These are phyloP conservation scores for Hortiboletus campestris DNA, from an alignment of 768 basidiomycete species.

Conservation along the genomic window DNA sequence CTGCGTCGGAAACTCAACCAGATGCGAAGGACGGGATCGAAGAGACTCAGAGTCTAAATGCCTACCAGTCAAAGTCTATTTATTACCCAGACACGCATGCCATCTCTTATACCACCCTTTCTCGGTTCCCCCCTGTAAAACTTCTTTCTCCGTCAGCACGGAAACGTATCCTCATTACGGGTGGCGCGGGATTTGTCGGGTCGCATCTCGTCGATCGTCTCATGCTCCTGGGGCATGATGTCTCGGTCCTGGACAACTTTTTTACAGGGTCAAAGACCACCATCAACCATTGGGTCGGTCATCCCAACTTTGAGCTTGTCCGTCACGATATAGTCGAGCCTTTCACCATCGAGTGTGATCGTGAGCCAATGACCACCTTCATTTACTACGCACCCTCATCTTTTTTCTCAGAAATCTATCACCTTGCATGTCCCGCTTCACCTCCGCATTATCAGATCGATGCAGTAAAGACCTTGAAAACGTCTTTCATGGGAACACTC, in stretches of 20 bases:
- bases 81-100: slow-evolving; percentile 75
- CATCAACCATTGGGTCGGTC: slow-evolving; percentile 92
- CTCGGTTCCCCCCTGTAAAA: slow-evolving; percentile 90
- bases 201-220: slow-evolving; percentile 97
- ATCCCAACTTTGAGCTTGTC: slow-evolving; percentile 98
- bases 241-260: slow-evolving; percentile 97
- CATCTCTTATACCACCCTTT: slow-evolving; percentile 90
- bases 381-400: background rate
- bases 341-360: slow-evolving; percentile 98
- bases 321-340: slow-evolving; percentile 97
- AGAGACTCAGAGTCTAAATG: slow-evolving; percentile 39
- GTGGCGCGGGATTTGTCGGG: slow-evolving; percentile 99
- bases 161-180: slow-evolving; percentile 92
- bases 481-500: slow-evolving; percentile 95
- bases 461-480: slow-evolving; percentile 97
- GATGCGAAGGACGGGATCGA: slow-evolving; percentile 41
- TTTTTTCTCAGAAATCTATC: slow-evolving; percentile 78
- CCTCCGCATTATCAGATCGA: slow-evolving; percentile 98
- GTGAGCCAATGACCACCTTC: slow-evolving; percentile 41
- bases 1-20: slow-evolving; percentile 36
- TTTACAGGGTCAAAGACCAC: slow-evolving; percentile 99
- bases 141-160: slow-evolving; percentile 73
- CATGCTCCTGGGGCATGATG: slow-evolving; percentile 97
- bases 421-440: slow-evolving; percentile 96
- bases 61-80: slow-evolving; percentile 83